These are phyloP conservation scores for Erucastrum elatum DNA, from an alignment of 345 rosid genomes.

Conservation along the genomic window DNA sequence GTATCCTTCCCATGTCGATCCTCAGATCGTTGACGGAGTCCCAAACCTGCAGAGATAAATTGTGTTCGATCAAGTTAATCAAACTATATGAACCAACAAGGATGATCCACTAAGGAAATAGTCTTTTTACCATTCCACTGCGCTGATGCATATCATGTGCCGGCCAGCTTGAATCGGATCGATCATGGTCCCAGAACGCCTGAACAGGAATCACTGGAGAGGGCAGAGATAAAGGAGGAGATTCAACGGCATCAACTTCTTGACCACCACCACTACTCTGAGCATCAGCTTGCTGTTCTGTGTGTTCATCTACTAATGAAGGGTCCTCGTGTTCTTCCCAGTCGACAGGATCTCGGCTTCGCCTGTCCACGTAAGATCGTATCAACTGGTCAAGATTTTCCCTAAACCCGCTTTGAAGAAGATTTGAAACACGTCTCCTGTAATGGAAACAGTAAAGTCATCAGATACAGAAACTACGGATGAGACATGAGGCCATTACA, in stretches of 20 bases:
- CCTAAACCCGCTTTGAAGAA: constrained; percentile 87
- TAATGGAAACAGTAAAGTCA: constrained; percentile 24
- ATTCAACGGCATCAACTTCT: constrained; percentile 43
- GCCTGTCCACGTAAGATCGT: constrained; percentile 86
- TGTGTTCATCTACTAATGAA: constrained; percentile 49
- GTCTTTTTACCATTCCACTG: constrained; percentile 65
- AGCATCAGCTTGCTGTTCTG: constrained; percentile 53
- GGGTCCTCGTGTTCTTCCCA: constrained; percentile 68
- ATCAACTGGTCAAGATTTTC: constrained; percentile 82
- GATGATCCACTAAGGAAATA: constrained; percentile 15
- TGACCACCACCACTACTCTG: constrained; percentile 50
- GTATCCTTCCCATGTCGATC: constrained; percentile 87
- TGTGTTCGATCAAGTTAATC: constrained; percentile 6
- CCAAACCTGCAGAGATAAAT: constrained; percentile 64
- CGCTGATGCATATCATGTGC: constrained; percentile 65
- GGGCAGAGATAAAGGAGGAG: constrained; percentile 51
- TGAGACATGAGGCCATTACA: constrained; percentile 15
- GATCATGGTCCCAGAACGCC: constrained; percentile 67
- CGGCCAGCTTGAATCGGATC: constrained; percentile 58
- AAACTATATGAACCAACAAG: neutral
- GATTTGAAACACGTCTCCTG: constrained; percentile 95
- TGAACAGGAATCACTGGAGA: constrained; percentile 51
- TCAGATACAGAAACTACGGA: constrained; percentile 18
- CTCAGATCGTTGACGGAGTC: constrained; percentile 78
- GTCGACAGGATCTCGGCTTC: constrained; percentile 59